Percentiles rank a stretch among this genome's conserved stretches.
Evolutionary conservation across 768 basidiomycete species (phyloP).

Genomic region (Termitomyces heimii): DNA sequence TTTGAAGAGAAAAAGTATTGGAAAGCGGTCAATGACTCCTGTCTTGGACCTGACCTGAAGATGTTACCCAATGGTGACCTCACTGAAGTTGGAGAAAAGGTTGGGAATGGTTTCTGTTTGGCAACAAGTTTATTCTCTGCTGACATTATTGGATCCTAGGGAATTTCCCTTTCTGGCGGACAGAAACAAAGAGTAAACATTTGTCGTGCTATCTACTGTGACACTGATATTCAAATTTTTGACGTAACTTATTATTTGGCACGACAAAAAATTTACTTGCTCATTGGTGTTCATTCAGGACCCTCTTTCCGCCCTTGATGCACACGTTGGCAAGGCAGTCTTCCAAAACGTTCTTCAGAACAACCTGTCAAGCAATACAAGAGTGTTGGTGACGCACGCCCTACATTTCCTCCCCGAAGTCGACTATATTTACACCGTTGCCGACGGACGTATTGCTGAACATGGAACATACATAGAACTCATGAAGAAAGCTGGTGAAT

Average conservation of each 20-base stretch:
- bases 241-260: conserved; percentile 37
- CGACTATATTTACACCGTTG: conserved; percentile 79
- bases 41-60: conserved; percentile 74
- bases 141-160: conserved; percentile 27
- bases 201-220: conserved; percentile 81
- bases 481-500: conserved; percentile 56
- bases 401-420: conserved; percentile 85
- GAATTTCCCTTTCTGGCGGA: conserved; percentile 85
- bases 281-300: conserved; percentile 35
- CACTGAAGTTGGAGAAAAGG: conserved; percentile 80
- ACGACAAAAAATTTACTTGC: not conserved
- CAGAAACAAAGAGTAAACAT: conserved; percentile 78
- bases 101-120: not conserved
- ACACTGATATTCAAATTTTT: conserved; percentile 82
- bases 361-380: conserved; percentile 61
- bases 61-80: conserved; percentile 73
- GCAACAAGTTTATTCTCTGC: not conserved
- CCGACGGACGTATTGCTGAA: conserved; percentile 74
- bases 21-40: conserved; percentile 73
- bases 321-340: conserved; percentile 84
- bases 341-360: conserved; percentile 80
- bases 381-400: conserved; percentile 88
- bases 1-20: conserved; percentile 81
- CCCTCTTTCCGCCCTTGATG: conserved; percentile 86
- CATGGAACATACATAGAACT: conserved; percentile 75